Base-by-base conservation (phyloP, 2,329 filamentous ascomycete genomes). In the Ophiostoma triangulosporum region DNA sequence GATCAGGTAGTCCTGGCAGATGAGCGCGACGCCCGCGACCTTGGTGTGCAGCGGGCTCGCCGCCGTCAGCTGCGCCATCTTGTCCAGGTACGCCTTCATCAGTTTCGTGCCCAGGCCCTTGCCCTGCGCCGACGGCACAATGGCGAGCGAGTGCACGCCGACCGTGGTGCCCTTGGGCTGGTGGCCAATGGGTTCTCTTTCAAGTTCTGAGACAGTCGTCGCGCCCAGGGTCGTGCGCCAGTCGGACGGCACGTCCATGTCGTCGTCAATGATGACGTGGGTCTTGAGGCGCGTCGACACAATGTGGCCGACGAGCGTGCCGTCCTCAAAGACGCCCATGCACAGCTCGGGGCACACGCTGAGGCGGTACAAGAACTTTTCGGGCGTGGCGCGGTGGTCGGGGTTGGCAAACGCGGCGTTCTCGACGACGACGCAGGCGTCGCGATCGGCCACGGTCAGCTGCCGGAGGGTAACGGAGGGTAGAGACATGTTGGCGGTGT, bases 121-220 rank as follows among this genome's bases (percentile, higher is more conserved):
- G 32, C 79, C 74, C 59, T 93, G 87, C 54, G 88, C 80, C 56
- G 82, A 78, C 1, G 87, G 88, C 53, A 85, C 73, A 6, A 95
- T 83, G 17, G 86, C 87, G 5, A 96, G 74, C 0, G 86, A 91
- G 68, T 96, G 90, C 50, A 95, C 70, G 53, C 81, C 87, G 53
- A 95, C 75, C 0, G 87, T 94, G 43, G 80, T 70, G 36, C 88
- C 88, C 15, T 73, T 70, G 55, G 88, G 80, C 60, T 85, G 78
- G 66, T 95, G 87, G 31, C 88, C 88, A 9, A 80, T 63, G 1
- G 66, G 64, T 27, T n/a, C n/a, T n/a, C n/a, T n/a, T n/a, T n/a
- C n/a, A n/a, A n/a, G n/a, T n/a, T 75, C 71, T 53, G 66, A 64
- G 33, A 75, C 71, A 53, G 68, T 64, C 51, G 71, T 67, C 51